phyloP scores from a whole-genome alignment of 345 rosid species.

The Pseudoturritis turrita region DNA sequence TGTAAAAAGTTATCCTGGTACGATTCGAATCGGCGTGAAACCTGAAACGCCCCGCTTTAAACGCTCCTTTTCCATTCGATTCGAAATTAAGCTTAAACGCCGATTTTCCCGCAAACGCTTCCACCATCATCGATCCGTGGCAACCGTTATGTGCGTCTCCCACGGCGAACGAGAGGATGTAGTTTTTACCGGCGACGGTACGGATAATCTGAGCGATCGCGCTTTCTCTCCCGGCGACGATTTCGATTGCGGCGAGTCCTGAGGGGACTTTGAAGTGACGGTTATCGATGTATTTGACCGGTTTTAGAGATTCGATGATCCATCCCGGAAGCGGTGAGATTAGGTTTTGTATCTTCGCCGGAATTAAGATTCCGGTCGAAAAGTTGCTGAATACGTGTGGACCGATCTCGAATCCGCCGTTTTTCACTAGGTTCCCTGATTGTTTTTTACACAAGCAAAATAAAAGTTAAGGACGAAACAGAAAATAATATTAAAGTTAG shows the following conservation, averaged over 20 bases:
- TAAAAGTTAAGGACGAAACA: neutral
- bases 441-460: neutral
- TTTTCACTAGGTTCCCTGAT: slow-evolving; percentile 55
- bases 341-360: slow-evolving; percentile 42
- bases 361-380: slow-evolving; percentile 78
- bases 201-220: slow-evolving; percentile 74
- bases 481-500: neutral
- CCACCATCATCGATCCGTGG: slow-evolving; percentile 80
- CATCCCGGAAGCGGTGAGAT: slow-evolving; percentile 84
- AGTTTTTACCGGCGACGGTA: slow-evolving; percentile 42
- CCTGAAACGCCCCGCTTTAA: slow-evolving; percentile 38
- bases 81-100: slow-evolving; percentile 39
- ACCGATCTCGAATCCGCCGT: slow-evolving; percentile 76
- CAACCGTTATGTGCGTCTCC: slow-evolving; percentile 82
- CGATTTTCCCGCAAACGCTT: slow-evolving; percentile 55
- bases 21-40: slow-evolving; percentile 47
- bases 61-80: slow-evolving; percentile 54
- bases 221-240: slow-evolving; percentile 83
- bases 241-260: slow-evolving; percentile 54
- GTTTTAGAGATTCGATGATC: slow-evolving; percentile 85
- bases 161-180: slow-evolving; percentile 47
- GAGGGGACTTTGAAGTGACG: slow-evolving; percentile 64
- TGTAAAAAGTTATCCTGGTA: slow-evolving; percentile 70
- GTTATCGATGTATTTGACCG: slow-evolving; percentile 66
- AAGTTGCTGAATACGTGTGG: slow-evolving; percentile 76